These are phyloP conservation scores for Sugiyamaella smithiae DNA, from an alignment of 805 yeast genomes.

Conservation along the genomic window DNA sequence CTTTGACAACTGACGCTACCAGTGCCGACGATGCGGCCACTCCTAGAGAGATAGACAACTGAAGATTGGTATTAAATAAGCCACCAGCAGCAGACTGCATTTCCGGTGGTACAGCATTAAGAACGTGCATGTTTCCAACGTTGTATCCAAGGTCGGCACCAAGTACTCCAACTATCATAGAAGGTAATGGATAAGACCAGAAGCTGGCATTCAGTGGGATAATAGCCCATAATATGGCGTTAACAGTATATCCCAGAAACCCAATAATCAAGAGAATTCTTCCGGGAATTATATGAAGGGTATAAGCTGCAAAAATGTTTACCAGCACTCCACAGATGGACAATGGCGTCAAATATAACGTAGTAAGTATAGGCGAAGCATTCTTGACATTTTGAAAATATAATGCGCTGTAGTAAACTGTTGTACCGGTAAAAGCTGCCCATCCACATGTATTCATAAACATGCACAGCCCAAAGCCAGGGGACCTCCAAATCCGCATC, in stretches of 20 bases:
- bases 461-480: constrained; percentile 42
- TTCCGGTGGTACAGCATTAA: constrained; percentile 39
- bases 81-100: constrained; percentile 50
- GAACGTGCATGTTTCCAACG: constrained; percentile 43
- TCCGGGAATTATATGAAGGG: constrained; percentile 47
- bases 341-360: constrained; percentile 45
- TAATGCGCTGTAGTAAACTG: constrained; percentile 40
- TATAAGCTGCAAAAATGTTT: constrained; percentile 46
- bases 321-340: constrained; percentile 43
- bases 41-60: constrained; percentile 43
- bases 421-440: constrained; percentile 43
- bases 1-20: constrained; percentile 19
- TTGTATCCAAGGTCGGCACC: constrained; percentile 50
- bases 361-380: constrained; percentile 41
- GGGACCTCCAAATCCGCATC: constrained; percentile 41
- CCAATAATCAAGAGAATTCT: constrained; percentile 38
- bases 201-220: constrained; percentile 36
- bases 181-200: constrained; percentile 48
- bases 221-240: constrained; percentile 45
- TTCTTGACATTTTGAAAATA: constrained; percentile 43
- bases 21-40: constrained; percentile 43
- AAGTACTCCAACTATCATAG: constrained; percentile 40
- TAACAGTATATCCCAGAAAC: constrained; percentile 36
- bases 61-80: constrained; percentile 45
- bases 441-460: constrained; percentile 38